These are phyloP conservation scores for Vanderwaltozyma tropicalis DNA, from an alignment of 805 yeast genomes.

Conservation along the genomic window DNA sequence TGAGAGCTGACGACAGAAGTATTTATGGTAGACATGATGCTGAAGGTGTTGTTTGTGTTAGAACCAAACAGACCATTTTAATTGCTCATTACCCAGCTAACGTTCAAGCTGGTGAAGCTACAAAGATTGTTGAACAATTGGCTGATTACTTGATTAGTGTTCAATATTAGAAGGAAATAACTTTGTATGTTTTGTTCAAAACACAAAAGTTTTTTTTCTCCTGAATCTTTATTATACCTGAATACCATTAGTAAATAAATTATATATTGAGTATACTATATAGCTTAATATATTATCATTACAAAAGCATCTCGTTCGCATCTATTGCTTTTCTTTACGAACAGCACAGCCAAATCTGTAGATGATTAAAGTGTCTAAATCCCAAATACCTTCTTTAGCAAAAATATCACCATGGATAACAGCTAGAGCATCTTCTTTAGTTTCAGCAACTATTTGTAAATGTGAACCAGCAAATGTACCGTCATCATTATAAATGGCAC, in stretches of 20 bases:
- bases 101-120: slow-evolving; percentile 89
- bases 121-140: slow-evolving; percentile 85
- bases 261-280: too few species aligned
- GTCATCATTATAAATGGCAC: slow-evolving; percentile 42
- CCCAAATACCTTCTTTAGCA: slow-evolving; percentile 64
- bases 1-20: slow-evolving; percentile 84
- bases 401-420: slow-evolving; percentile 54
- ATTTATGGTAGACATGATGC: slow-evolving; percentile 88
- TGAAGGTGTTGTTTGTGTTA: slow-evolving; percentile 80
- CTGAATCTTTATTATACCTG: too few species aligned
- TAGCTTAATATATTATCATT: too few species aligned
- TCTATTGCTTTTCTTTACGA: slow-evolving; percentile 29
- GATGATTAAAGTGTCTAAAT: slow-evolving; percentile 48
- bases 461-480: slow-evolving; percentile 59
- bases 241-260: too few species aligned
- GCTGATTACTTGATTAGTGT: slow-evolving; percentile 90
- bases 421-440: slow-evolving; percentile 54
- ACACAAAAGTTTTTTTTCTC: too few species aligned
- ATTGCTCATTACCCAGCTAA: slow-evolving; percentile 91
- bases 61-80: slow-evolving; percentile 86
- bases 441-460: slow-evolving; percentile 51
- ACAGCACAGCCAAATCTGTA: slow-evolving; percentile 44
- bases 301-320: slow-evolving; percentile 5
- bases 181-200: too few species aligned
- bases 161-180: slow-evolving; percentile 40